phyloP scores from a whole-genome alignment of 345 rosid species.

The Passiflora organensis region DNA sequence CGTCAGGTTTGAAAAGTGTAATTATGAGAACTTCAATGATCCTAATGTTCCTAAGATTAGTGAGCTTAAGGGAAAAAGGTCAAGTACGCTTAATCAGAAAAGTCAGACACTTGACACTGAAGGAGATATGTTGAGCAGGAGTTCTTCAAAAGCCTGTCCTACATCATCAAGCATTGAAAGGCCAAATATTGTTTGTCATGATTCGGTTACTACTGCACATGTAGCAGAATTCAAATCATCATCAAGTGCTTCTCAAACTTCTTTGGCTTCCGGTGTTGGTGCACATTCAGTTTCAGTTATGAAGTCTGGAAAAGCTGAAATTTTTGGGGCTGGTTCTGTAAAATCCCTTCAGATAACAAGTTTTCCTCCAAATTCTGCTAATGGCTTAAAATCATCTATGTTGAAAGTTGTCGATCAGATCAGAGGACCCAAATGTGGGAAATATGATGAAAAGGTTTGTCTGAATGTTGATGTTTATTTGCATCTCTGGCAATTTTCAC shows the following conservation, averaged over 20 bases:
- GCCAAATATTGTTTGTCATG: too few relatives aligned
- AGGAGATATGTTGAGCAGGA: background rate
- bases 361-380: conserved; percentile 33
- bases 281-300: conserved; percentile 29
- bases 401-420: conserved; percentile 62
- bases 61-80: background rate
- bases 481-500: background rate
- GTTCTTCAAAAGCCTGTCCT: conserved; percentile 2
- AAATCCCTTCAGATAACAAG: conserved; percentile 20
- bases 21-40: conserved; percentile 1
- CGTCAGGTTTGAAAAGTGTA: conserved; percentile 18
- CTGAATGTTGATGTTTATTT: conserved; percentile 6
- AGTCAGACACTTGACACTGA: background rate
- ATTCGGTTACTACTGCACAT: too few relatives aligned
- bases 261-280: conserved; percentile 25
- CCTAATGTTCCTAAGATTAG: background rate
- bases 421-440: conserved; percentile 53
- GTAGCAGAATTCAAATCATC: conserved; percentile 31
- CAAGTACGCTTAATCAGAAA: too few relatives aligned
- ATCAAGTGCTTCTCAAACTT: conserved; percentile 23
- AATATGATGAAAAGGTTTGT: conserved; percentile 59
- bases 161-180: conserved; percentile 7
- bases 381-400: conserved; percentile 55
- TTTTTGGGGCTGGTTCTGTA: conserved; percentile 29
- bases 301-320: conserved; percentile 33